Base-by-base conservation (phyloP, 352 stramenopile species). In the Thalassiosira delicatula region DNA sequence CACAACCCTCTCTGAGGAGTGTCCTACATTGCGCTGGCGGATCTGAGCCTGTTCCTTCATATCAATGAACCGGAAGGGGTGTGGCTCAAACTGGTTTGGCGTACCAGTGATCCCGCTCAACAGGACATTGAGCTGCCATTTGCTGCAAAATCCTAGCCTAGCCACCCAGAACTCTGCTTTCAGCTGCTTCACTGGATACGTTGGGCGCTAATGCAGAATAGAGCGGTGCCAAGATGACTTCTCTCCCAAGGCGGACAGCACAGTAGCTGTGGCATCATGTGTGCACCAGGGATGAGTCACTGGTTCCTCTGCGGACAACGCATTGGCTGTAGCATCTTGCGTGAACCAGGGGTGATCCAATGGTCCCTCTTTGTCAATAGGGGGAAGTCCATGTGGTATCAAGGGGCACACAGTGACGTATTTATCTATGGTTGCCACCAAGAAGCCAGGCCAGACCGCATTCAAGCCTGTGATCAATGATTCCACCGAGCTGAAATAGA, bases 111-210 rank as follows among this genome's bases (percentile, higher is more conserved):
- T 60, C 11, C 3, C 2, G 14, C 19, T 17, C 19, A 29, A 19
- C 0, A 79, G 8, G 3, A 67, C 29, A 25, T 79, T 46, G 1
- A 79, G 46, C 49, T 70, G 59, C 17, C 29, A 35, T 57, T 72
- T 46, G n/a, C 59, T 29, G 33, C 42, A 72, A 17, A 40, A 49
- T 21, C 71, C 61, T 0, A 79, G 5, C 27, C 71, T 42, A 23
- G 61, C 59, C n/a, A 46, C 71, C 71, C 71, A 79, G 17, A 72
- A 46, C 53, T 79, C 61, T 27, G 71, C 51, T 51, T 79, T 30
- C 12, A 79, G 25, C 23, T 79, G 71, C 19, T 68, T 51, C 3
- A 30, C 30, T 32, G 32, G 44, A 1, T n/a, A n/a, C n/a, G n/a
- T n/a, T n/a, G n/a, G n/a, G n/a, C n/a, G n/a, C n/a, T n/a, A n/a